Evolutionary conservation across 2,329 filamentous ascomycete species (phyloP).

Genomic region (Coniochaeta sp.): DNA sequence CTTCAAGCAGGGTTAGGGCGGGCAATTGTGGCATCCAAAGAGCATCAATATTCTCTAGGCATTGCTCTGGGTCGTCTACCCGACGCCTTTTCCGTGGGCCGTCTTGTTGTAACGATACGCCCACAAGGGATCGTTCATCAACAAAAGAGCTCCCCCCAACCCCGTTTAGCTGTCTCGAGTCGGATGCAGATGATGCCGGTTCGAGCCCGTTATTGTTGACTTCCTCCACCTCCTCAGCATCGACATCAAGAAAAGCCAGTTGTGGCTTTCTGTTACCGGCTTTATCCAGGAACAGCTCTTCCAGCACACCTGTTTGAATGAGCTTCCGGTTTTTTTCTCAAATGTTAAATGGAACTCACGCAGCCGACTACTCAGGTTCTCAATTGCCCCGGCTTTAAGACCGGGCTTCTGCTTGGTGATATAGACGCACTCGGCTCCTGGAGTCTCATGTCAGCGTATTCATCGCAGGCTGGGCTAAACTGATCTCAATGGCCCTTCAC

Average conservation of each 20-base stretch:
- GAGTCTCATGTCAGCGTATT: not conserved
- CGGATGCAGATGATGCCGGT: not conserved
- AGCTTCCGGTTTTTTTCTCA: not conserved
- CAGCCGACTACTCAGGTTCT: constrained; percentile 10
- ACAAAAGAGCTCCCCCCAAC: not conserved
- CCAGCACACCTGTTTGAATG: constrained; percentile 3
- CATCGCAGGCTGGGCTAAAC: not conserved
- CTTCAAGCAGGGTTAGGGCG: constrained; percentile 11
- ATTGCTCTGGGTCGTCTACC: constrained; percentile 2
- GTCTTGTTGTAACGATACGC: not conserved
- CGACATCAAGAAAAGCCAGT: constrained; percentile 6
- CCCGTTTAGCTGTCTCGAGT: not conserved
- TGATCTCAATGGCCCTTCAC: not conserved
- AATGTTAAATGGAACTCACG: not conserved
- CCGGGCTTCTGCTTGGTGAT: constrained; percentile 10
- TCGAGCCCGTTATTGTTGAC: not conserved
- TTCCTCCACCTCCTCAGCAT: constrained; percentile 8
- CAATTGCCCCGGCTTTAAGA: constrained; percentile 10
- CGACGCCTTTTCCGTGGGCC: constrained; percentile 6
- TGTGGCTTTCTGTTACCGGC: constrained; percentile 1
- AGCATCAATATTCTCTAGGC: not conserved
- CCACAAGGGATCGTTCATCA: not conserved
- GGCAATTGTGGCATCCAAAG: constrained; percentile 1
- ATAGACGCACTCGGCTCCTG: constrained; percentile 6
- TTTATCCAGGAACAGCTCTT: constrained; percentile 4